These are phyloP conservation scores for Ophiostoma triangulosporum DNA, from an alignment of 2,329 filamentous ascomycete genomes.

Conservation along the genomic window DNA sequence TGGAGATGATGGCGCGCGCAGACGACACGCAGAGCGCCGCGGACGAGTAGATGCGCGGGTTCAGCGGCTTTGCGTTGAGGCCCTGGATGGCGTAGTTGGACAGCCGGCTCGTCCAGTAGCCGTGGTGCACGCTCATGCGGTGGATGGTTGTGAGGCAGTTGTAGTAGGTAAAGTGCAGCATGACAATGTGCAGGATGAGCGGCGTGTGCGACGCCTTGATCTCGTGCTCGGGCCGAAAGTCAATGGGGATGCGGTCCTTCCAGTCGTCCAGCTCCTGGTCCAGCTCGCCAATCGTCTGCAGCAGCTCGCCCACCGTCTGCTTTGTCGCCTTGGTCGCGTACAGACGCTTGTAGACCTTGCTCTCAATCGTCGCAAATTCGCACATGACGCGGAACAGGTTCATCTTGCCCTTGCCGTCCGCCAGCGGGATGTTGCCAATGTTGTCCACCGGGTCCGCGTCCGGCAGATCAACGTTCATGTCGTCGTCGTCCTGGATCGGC, in stretches of 20 bases:
- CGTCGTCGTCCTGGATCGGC: slow-evolving; percentile 49
- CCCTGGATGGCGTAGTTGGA: slow-evolving; percentile 94
- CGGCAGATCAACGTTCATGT: slow-evolving; percentile 91
- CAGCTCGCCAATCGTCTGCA: slow-evolving; percentile 91
- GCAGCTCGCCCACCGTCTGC: slow-evolving; percentile 79
- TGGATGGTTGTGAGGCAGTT: slow-evolving; percentile 97
- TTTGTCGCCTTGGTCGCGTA: slow-evolving; percentile 89
- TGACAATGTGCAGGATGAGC: slow-evolving; percentile 85
- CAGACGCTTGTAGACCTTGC: slow-evolving; percentile 81
- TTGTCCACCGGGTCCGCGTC: slow-evolving; percentile 84
- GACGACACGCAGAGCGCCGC: slow-evolving; percentile 86
- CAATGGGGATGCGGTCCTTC: slow-evolving; percentile 90
- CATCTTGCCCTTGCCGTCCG: slow-evolving; percentile 80
- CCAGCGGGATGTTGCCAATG: slow-evolving; percentile 83
- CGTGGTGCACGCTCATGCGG: slow-evolving; percentile 94
- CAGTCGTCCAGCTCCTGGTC: slow-evolving; percentile 83
- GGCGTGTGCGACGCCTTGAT: slow-evolving; percentile 88
- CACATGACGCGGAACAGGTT: slow-evolving; percentile 92
- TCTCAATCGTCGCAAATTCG: slow-evolving; percentile 81
- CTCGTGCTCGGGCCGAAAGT: slow-evolving; percentile 94
- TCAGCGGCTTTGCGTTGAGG: slow-evolving; percentile 77
- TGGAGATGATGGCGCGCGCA: slow-evolving; percentile 79
- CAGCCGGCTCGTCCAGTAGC: slow-evolving; percentile 91
- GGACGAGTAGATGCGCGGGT: slow-evolving; percentile 87
- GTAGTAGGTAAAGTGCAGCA: slow-evolving; percentile 93